Base-by-base conservation (phyloP, 306 rosid genomes). In the Purshia tridentata region DNA sequence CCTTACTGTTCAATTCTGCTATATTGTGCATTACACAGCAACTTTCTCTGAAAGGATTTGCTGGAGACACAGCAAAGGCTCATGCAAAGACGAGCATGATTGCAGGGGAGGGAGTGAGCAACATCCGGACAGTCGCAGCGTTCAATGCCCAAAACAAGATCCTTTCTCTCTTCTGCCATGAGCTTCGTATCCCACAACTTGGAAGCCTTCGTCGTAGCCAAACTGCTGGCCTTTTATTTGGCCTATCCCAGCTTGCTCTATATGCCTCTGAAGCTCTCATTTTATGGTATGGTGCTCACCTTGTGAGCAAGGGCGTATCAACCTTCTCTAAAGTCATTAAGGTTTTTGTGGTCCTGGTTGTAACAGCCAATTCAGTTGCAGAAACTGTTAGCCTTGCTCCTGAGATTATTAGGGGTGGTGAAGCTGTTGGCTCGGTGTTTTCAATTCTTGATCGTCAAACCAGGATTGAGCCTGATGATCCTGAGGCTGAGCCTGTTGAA, bases 31-130 rank as follows among this genome's bases (percentile, higher is more conserved):
- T 80, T 75, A 13, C 37, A 63, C 89, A 94, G 99, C 99, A 94
- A 94, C 88, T 94, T 47, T 94, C 95, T 45, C 88, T 94, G 0
- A 94, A 94, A 76, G 99, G 99, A n/a, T 94, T 94, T 70, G 99
- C 99, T 9, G 99, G 99, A 67, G 99, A 94, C 86, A 94, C 99
- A 9, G 99, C 99, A 40, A 89, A 94, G 81, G 97, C 99, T 56
- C 99, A 94, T 77, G 99, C 99, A 48, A 94, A 89, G 86, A 94
- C 99, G 2, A 94, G 99, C 72, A 94, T 94, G 99, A 94, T 94
- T 73, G 99, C 99, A 14, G 99, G 99, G 15, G 97, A 94, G 52
- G 99, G 99, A 73, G 99, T 94, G 57, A 94, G 99, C 85, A 94
- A 94, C 77, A 94, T 94, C 61, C 85, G 99, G 72, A 94, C 99